Percentiles rank a stretch among this genome's conserved stretches.
phyloP scores from a whole-genome alignment of 2,329 filamentous ascomycete species.

The Venturia aucupariae region DNA sequence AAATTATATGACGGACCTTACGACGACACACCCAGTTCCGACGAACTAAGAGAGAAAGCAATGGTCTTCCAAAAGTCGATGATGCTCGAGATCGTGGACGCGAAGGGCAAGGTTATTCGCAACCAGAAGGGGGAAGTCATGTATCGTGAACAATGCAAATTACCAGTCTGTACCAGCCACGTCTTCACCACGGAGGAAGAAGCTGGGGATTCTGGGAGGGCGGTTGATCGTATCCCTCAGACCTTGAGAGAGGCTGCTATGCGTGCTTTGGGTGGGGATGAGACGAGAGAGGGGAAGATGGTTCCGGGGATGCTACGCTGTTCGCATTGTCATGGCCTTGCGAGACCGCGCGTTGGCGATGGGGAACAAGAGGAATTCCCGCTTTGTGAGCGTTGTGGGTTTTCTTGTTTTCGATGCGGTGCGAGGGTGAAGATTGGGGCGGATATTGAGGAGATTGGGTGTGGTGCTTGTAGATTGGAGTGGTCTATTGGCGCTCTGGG shows the following conservation, averaged over 20 bases:
- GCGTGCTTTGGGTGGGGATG: slow-evolving; percentile 18
- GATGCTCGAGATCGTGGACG: neutral
- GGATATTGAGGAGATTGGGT: slow-evolving; percentile 20
- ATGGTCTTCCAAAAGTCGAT: slow-evolving; percentile 26
- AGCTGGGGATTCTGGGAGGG: slow-evolving; percentile 31
- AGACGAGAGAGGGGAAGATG: slow-evolving; percentile 11
- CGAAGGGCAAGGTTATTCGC: neutral
- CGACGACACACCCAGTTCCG: slow-evolving; percentile 21
- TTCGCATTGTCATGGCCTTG: slow-evolving; percentile 24
- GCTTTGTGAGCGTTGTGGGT: slow-evolving; percentile 34
- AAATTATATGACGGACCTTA: slow-evolving; percentile 33
- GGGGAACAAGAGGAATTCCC: slow-evolving; percentile 5
- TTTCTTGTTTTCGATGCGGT: slow-evolving; percentile 34
- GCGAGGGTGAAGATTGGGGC: slow-evolving; percentile 18
- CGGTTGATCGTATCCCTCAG: slow-evolving; percentile 33
- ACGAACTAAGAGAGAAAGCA: slow-evolving; percentile 23
- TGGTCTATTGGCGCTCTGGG: slow-evolving; percentile 33
- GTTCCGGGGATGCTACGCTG: slow-evolving; percentile 26
- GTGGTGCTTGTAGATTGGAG: slow-evolving; percentile 23
- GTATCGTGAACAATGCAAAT: neutral
- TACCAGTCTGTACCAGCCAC: neutral
- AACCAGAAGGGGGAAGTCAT: neutral
- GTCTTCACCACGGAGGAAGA: slow-evolving; percentile 26
- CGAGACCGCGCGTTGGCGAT: slow-evolving; percentile 19
- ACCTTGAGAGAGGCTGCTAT: slow-evolving; percentile 21